These are phyloP conservation scores for Mycena rebaudengoi DNA, from an alignment of 768 basidiomycete species.

Conservation along the genomic window DNA sequence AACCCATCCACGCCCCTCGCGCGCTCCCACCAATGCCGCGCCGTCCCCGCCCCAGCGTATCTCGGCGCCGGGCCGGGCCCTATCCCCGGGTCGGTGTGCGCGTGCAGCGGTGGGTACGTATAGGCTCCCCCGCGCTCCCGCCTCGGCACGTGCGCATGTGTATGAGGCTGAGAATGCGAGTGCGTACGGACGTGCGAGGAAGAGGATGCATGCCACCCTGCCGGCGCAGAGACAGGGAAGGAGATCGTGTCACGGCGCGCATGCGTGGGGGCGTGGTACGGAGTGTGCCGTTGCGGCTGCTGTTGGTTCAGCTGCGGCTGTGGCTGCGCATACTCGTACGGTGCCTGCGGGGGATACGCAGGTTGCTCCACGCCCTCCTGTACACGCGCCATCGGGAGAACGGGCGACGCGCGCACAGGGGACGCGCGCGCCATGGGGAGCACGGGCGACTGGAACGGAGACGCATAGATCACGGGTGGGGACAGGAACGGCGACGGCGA, in stretches of 20 bases:
- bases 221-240: constrained; percentile 34
- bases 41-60: constrained; percentile 5
- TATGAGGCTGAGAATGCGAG: too few species aligned
- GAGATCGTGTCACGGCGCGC: constrained; percentile 40
- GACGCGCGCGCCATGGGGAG: too few species aligned
- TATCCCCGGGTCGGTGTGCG: background rate
- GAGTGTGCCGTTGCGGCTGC: constrained; percentile 21
- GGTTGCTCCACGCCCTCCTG: background rate
- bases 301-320: constrained; percentile 22
- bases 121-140: constrained; percentile 28
- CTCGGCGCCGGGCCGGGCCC: constrained; percentile 3
- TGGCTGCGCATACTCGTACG: background rate
- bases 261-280: constrained; percentile 26
- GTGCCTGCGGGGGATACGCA: background rate
- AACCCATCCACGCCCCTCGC: background rate
- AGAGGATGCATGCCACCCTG: too few species aligned
- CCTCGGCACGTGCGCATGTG: constrained; percentile 29
- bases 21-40: constrained; percentile 18
- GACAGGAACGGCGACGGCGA: background rate
- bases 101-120: constrained; percentile 23
- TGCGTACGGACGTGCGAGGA: too few species aligned
- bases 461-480: too few species aligned
- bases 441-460: too few species aligned
- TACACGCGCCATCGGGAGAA: too few species aligned
- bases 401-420: too few species aligned